Base-by-base conservation (phyloP, 73 alveolate genomes). In the Symbiodinium pilosum region DNA sequence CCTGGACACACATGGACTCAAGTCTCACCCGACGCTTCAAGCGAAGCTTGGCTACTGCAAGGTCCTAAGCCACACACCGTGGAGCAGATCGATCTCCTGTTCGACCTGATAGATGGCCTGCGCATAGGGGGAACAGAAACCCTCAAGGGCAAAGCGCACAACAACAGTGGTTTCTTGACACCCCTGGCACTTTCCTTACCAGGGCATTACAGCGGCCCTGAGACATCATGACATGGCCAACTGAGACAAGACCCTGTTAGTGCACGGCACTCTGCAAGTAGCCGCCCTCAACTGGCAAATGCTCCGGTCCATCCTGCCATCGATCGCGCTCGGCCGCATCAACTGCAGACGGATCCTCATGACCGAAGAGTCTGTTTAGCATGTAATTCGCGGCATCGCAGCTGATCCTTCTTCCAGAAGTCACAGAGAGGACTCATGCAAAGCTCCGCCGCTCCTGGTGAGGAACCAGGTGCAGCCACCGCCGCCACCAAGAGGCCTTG, bases 301-400 rank as follows among this genome's bases (percentile, higher is more conserved):
- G n/a, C n/a, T n/a, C n/a, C n/a, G n/a, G n/a, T 64, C 81, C 38
- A 20, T 64, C 81, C 81, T 64, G 81, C 81, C 81, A 64, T 64
- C 81, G 30, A 7, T 64, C 34, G 18, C 34, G 39, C 81, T 64
- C 81, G 12, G 81, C 81, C 81, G 14, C 81, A 9, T 34, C 73
- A 64, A 28, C 0, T 0, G 81, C 73, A 0, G 73, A 54, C 20
- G 32, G 73, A n/a, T 54, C 73, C 73, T 54, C 32, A 26, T n/a
- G n/a, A n/a, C n/a, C n/a, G n/a, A n/a, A n/a, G n/a, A n/a, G n/a
- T n/a, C n/a, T n/a, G n/a, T n/a, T n/a, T n/a, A n/a, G n/a, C n/a
- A n/a, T n/a, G n/a, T n/a, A n/a, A n/a, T n/a, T n/a, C n/a, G n/a
- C n/a, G n/a, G n/a, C n/a, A n/a, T n/a, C n/a, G n/a, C n/a, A n/a